Evolutionary conservation across 2,329 filamentous ascomycete species (phyloP).

Genomic region (Fusarium hainanense): DNA sequence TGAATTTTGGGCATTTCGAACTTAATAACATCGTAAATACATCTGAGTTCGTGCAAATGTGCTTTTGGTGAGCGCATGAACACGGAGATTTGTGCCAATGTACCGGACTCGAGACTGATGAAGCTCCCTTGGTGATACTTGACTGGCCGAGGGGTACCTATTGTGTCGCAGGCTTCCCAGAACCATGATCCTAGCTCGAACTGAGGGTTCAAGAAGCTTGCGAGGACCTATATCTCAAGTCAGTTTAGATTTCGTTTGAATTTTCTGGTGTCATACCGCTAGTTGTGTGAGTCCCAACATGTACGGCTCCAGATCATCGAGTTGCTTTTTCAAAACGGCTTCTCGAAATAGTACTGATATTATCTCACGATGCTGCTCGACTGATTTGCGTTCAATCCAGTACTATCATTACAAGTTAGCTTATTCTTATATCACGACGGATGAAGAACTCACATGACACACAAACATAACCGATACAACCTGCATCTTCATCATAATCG

Average conservation of each 20-base stretch:
- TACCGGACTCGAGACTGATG: conserved; percentile 24
- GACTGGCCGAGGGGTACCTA: conserved; percentile 20
- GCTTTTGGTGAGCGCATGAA: conserved; percentile 27
- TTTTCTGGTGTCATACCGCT: conserved; percentile 1
- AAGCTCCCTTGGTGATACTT: conserved; percentile 32
- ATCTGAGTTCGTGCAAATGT: conserved; percentile 11
- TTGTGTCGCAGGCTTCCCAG: conserved; percentile 32
- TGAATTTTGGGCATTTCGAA: conserved; percentile 25
- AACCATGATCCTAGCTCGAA: conserved; percentile 39
- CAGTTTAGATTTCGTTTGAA: fast-evolving
- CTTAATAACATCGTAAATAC: conserved; percentile 30
- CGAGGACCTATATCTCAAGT: conserved; percentile 4
- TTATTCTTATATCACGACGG: too few species aligned
- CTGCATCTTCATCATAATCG: conserved; percentile 30
- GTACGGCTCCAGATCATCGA: conserved; percentile 26
- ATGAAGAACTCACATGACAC: conserved; percentile 40
- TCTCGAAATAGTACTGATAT: conserved; percentile 34
- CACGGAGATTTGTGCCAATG: conserved; percentile 17
- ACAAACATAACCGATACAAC: conserved; percentile 29
- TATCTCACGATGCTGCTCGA: conserved; percentile 20
- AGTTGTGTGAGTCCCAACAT: conserved; percentile 34
- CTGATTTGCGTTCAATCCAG: conserved; percentile 34
- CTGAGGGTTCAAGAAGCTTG: conserved; percentile 32
- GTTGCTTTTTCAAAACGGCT: conserved; percentile 13
- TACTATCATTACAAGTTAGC: too few species aligned